Evolutionary conservation across 73 alveolate species (phyloP).

Genomic region (Paramecium primaurelia): DNA sequence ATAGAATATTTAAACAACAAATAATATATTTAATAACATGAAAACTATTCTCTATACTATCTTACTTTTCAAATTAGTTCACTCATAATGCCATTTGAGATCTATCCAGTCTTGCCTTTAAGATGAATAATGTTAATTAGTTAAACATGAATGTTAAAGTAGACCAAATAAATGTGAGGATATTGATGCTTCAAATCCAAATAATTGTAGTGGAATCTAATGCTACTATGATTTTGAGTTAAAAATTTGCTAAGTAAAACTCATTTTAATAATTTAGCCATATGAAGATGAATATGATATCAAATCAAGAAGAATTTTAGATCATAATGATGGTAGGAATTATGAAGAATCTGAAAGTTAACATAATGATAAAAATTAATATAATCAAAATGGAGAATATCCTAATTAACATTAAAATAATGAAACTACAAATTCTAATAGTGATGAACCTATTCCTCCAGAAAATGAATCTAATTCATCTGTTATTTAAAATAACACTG

Average conservation of each 20-base stretch:
- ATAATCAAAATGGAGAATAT: background rate
- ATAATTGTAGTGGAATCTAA: background rate
- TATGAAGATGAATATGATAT: background rate
- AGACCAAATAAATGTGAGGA: background rate
- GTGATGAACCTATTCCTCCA: background rate
- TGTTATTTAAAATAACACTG: background rate
- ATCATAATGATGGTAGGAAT: background rate
- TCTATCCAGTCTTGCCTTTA: background rate
- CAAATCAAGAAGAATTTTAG: background rate
- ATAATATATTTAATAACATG: background rate
- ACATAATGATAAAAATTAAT: background rate
- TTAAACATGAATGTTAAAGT: background rate
- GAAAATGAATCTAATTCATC: background rate
- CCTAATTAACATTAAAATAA: background rate
- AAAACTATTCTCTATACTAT: background rate
- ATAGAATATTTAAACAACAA: background rate
- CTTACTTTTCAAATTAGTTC: background rate
- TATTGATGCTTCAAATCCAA: background rate
- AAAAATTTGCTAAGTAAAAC: background rate
- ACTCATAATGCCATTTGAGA: background rate
- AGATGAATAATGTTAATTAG: background rate
- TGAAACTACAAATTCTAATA: background rate
- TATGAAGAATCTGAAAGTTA: background rate
- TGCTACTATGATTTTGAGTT: background rate
- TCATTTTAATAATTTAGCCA: background rate